Percentiles rank a stretch among this genome's conserved stretches.
phyloP scores from a whole-genome alignment of 768 basidiomycete species.

The Daedalea quercina region DNA sequence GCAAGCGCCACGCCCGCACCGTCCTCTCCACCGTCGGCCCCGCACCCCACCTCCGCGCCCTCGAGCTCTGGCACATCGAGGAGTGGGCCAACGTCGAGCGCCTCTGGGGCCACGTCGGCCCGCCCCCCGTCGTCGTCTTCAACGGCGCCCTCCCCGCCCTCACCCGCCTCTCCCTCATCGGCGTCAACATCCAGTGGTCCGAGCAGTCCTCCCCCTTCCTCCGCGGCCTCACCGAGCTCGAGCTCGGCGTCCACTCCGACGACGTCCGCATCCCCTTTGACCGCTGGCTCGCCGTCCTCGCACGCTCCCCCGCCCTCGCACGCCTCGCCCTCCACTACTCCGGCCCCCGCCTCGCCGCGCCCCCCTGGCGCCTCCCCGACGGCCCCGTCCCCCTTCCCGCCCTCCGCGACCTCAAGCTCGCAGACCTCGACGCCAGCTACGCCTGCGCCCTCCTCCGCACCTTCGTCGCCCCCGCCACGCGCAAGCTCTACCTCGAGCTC shows the following conservation, averaged over 20 bases:
- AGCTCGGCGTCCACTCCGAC: slow-evolving; percentile 55
- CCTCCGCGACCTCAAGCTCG: slow-evolving; percentile 43
- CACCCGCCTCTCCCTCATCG: slow-evolving; percentile 52
- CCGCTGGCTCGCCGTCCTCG: slow-evolving; percentile 50
- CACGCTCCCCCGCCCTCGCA: slow-evolving; percentile 38
- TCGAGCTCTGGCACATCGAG: slow-evolving; percentile 62
- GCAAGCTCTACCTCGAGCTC: slow-evolving; percentile 41
- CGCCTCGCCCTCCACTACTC: slow-evolving; percentile 52
- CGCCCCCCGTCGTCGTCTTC: slow-evolving; percentile 53
- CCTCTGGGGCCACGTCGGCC: slow-evolving; percentile 49
- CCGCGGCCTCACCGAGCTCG: slow-evolving; percentile 39
- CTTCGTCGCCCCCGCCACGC: slow-evolving; percentile 39
- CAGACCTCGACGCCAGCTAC: slow-evolving; percentile 51
- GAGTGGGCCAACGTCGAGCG: slow-evolving; percentile 44
- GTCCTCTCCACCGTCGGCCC: slow-evolving; percentile 44
- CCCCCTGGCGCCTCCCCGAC: slow-evolving; percentile 23
- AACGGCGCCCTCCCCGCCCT: slow-evolving; percentile 43
- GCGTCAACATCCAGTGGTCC: slow-evolving; percentile 60
- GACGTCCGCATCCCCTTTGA: slow-evolving; percentile 49
- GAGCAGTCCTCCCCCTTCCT: slow-evolving; percentile 49
- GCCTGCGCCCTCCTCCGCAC: slow-evolving; percentile 39
- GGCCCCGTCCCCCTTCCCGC: slow-evolving; percentile 26
- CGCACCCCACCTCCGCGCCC: slow-evolving; percentile 49
- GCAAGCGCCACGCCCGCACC: slow-evolving; percentile 47
- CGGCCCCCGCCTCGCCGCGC: slow-evolving; percentile 36